Evolutionary conservation across 1,284 basidiomycete genomes (phyloP), one percentile per base, ranked within the genome.

Genomic region (Lignosus rhinocerotis): DNA sequence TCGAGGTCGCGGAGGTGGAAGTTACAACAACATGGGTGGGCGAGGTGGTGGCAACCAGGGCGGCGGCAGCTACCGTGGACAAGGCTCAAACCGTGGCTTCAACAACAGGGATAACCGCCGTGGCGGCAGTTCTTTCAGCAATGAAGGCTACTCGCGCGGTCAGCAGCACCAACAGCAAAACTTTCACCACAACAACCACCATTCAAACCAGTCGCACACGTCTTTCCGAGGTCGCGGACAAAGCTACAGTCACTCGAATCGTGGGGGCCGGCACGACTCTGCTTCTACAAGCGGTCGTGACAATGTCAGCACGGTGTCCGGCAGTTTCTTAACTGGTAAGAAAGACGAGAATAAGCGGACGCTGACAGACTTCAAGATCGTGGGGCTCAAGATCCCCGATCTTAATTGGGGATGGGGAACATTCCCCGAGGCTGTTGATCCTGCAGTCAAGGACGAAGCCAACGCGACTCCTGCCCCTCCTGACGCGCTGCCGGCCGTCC

Each of bases 291-390:
- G 66, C 41, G 63, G 62, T 33, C 66, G 65, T 56, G 69, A 72
- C 53, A 63, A 63, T 67, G 73, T 76, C 59, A 75, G 72, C 65
- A 53, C 71, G 67, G 51, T 63, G 38, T 67, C 71, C 8, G 58
- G 66, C 30, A 63, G 62, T 38, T 67, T 69, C 58, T 63, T 69
- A 11, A 59, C 65, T 71, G 82, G 85, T 80, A 90, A 90, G 82
- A 88, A 87, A 73, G 86, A 93, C 74, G 84, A 91, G 77, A 84
- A 90, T 73, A 78, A 87, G 67, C 85, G 92, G 60, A 96, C 94
- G 36, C 85, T 97, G 69, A 96, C 94, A 47, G 95, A 97, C 77
- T 98, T 97, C 84, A 92, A 96, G 75, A 94, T 98, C 70, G 81
- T 95, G 67, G 94, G 91, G 25, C 81, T 97, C 67, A 87, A 92